Base-by-base conservation (phyloP, 805 yeast genomes). In the Wickerhamomyces ciferrii region DNA sequence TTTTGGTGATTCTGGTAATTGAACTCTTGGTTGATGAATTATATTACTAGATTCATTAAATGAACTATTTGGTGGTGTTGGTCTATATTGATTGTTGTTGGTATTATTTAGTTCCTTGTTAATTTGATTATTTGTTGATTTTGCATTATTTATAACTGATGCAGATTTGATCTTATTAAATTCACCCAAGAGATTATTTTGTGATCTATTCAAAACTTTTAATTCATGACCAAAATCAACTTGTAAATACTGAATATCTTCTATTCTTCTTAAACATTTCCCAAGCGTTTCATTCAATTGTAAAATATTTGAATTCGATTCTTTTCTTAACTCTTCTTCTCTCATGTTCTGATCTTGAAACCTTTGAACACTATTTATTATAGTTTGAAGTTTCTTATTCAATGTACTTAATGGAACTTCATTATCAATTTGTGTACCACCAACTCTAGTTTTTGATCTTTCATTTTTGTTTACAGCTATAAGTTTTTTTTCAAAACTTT, bases 191-290 rank as follows among this genome's bases (percentile, higher is more conserved):
- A 37, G 17, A 20, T 11, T 14, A 2, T 2, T 9, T 37, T 37
- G 39, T 11, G 41, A 25, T 17, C 5, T 25, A 17, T 13, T 29
- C 35, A 50, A 20, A 2, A 18, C 4, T 4, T 18, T 18, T 19
- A 50, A 14, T 3, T 32, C 35, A 1, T 13, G 17, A 10, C 15
- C 17, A 25, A 48, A 36, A 25, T 32, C 45, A n/a, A 44, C 29
- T 21, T 48, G 51, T 13, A 31, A 17, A 27, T 45, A 46, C 9
- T 45, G 35, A 11, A 48, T 19, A 7, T 38, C 38, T 5, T 48
- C 50, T 11, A 51, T 23, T 25, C 45, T 29, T 18, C 36, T 43
- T 19, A 35, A 5, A n/a, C 49, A 46, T 15, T 21, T 43, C 4
- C 14, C n/a, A 32, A 50, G 10, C 15, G 25, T 47, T 2, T 47